Conservation (phyloP, 2,329 filamentous ascomycete species). For the Escovopsis sp. region DNA sequence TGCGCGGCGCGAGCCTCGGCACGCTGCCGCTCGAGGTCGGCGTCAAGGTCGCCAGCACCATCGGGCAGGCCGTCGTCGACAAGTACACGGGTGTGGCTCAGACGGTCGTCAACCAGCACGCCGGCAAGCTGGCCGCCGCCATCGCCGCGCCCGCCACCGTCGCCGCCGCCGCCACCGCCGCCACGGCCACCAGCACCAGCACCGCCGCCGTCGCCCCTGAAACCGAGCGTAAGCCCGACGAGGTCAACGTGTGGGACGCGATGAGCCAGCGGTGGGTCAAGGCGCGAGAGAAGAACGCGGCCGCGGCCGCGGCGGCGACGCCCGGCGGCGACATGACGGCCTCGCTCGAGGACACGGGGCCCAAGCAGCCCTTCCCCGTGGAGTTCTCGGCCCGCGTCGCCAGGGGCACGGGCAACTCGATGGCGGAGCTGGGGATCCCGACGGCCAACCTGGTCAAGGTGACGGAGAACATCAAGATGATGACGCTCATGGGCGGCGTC, state of each 20-base stretch:
- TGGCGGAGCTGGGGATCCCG: constrained; percentile 29
- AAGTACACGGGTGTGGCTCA: constrained; percentile 25
- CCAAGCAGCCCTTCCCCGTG: constrained; percentile 37
- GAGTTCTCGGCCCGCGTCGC: constrained; percentile 34
- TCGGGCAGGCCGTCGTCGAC: constrained; percentile 30
- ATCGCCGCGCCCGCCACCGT: constrained; percentile 24
- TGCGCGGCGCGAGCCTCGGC: constrained; percentile 48
- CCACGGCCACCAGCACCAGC: too few relatives aligned
- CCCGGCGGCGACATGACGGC: constrained; percentile 13
- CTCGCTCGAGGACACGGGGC: constrained; percentile 36
- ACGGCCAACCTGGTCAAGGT: constrained; percentile 40
- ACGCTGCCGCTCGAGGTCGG: constrained; percentile 54
- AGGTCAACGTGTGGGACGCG: constrained; percentile 15
- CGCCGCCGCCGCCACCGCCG: constrained; percentile 17
- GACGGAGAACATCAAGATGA: constrained; percentile 35
- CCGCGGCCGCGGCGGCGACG: constrained; percentile 14
- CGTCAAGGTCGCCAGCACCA: constrained; percentile 37
- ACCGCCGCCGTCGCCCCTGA: too few relatives aligned
- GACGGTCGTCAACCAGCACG: constrained; percentile 24
- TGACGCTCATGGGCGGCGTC: constrained; percentile 35
- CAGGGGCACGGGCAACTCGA: constrained; percentile 26
- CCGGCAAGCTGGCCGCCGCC: constrained; percentile 23
- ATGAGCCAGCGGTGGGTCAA: constrained; percentile 21
- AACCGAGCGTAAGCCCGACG: too few relatives aligned
- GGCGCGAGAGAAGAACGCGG: constrained; percentile 11